Evolutionary conservation across 2,329 filamentous ascomycete genomes (phyloP), one percentile per base, ranked within the genome.

Genomic region (Penicillium polonicum): DNA sequence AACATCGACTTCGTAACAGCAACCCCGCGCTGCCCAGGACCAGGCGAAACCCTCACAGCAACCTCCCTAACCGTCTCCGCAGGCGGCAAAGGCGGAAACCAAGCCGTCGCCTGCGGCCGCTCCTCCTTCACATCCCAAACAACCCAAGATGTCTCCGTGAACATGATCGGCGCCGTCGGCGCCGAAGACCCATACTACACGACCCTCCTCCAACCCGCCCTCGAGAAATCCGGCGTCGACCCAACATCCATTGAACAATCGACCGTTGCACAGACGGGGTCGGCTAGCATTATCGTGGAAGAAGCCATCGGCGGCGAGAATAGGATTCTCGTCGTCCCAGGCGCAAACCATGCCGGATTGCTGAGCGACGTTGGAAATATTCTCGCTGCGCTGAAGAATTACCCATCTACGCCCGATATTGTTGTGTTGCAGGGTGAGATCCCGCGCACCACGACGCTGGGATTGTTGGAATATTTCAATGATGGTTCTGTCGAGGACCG

Each of bases 1-100:
- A 96, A 96, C 78, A 89, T 91, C 73, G 92, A 96, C 78, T 86
- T 96, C 50, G 89, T 95, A 57, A 91, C 90, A 50, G 85, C 89
- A 67, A 92, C 92, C 23, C 80, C 89, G 5, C 89, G 92, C 64
- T 84, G 94, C 57, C 92, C 92, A 1, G 77, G 81, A 1, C 86
- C 88, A 0, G 92, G 92, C 61, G 92, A 96, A 78, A 96, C 92
- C 1, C 80, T 96, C 42, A 91, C 88, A 4, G 84, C 90, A 46
- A 85, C 79, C 62, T 85, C 84, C 27, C 92, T 95, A 76, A 81
- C 81, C 67, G 88, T 88, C 10, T 90, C 88, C 29, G 64, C 63
- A 1, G 64, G 64, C 19, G 64, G 64, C 4, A 66, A 66, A 44
- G 64, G 64, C 55, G 64, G 64, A 31, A 66, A 65, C 48, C 64